Conservation (phyloP, 148 eudicot genomes). For the Cornus suecica region DNA sequence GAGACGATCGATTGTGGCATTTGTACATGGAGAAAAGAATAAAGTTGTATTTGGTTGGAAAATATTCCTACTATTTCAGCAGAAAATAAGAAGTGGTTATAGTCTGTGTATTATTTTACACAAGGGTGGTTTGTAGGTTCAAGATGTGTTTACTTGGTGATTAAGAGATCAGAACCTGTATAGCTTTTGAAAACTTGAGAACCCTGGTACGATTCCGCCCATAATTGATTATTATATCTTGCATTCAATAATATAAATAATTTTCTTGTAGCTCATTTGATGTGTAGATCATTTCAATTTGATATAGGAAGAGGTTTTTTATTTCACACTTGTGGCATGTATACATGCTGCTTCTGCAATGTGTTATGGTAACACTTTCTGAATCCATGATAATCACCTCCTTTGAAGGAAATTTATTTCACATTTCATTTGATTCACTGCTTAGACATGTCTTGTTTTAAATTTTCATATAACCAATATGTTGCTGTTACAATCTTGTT, state of each 20-base stretch:
- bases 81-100: slow-evolving; percentile 10
- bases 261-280: background rate
- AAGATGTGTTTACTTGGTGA: background rate
- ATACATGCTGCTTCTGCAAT: background rate
- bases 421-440: background rate
- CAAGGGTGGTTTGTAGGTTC: background rate
- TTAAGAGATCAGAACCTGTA: slow-evolving; percentile 9
- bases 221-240: background rate
- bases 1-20: slow-evolving; percentile 1
- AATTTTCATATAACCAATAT: too few species aligned
- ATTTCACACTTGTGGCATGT: background rate
- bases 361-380: background rate
- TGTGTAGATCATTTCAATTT: background rate
- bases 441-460: too few species aligned
- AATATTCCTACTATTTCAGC: background rate
- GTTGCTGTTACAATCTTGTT: too few species aligned
- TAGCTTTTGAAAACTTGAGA: slow-evolving; percentile 15
- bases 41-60: background rate
- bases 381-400: background rate
- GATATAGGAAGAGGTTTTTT: too few species aligned
- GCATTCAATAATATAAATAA: background rate
- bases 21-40: slow-evolving; percentile 9
- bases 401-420: background rate
- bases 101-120: background rate
- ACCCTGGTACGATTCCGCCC: background rate